Conservation (phyloP, 1,284 basidiomycete species). For the Mycosarcoma maydis region DNA sequence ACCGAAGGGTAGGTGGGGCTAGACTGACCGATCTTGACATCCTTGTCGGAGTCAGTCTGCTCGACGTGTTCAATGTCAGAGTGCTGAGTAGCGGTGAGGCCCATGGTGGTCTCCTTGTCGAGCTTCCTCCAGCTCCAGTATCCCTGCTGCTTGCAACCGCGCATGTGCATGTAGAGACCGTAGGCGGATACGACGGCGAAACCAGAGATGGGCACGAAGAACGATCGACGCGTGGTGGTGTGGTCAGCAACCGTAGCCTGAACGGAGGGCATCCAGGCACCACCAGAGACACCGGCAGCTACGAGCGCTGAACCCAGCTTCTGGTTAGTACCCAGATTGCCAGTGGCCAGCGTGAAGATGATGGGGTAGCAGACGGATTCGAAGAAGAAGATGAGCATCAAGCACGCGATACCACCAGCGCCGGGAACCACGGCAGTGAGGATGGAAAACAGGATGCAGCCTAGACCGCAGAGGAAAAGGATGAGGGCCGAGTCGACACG, state of each 20-base stretch:
- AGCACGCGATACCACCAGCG: slow-evolving; percentile 73
- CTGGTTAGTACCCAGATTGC: slow-evolving; percentile 62
- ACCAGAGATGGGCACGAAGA: slow-evolving; percentile 33
- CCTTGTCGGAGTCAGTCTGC: slow-evolving; percentile 22
- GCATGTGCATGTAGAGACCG: slow-evolving; percentile 43
- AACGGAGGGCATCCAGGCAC: slow-evolving; percentile 79
- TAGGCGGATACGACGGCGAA: slow-evolving; percentile 35
- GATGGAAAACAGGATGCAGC: slow-evolving; percentile 72
- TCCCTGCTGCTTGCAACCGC: slow-evolving; percentile 22
- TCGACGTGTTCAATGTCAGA: slow-evolving; percentile 18
- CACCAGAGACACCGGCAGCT: slow-evolving; percentile 74
- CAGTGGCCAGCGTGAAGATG: slow-evolving; percentile 78
- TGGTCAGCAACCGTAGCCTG: slow-evolving; percentile 76
- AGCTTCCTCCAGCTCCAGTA: slow-evolving; percentile 41
- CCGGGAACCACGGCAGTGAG: slow-evolving; percentile 72
- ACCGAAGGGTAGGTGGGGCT: slow-evolving; percentile 19
- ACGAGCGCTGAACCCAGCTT: slow-evolving; percentile 42
- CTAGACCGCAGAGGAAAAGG: slow-evolving; percentile 68
- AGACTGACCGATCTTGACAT: slow-evolving; percentile 17
- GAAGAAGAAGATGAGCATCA: slow-evolving; percentile 80
- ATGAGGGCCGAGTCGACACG: slow-evolving; percentile 75
- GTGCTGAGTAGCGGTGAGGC: slow-evolving; percentile 3
- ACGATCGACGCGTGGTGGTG: slow-evolving; percentile 26
- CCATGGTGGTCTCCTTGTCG: slow-evolving; percentile 27
- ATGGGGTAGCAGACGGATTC: slow-evolving; percentile 70